Conservation (phyloP, 2,329 filamentous ascomycete genomes). For the Aspergillus fumigatiaffinis region DNA sequence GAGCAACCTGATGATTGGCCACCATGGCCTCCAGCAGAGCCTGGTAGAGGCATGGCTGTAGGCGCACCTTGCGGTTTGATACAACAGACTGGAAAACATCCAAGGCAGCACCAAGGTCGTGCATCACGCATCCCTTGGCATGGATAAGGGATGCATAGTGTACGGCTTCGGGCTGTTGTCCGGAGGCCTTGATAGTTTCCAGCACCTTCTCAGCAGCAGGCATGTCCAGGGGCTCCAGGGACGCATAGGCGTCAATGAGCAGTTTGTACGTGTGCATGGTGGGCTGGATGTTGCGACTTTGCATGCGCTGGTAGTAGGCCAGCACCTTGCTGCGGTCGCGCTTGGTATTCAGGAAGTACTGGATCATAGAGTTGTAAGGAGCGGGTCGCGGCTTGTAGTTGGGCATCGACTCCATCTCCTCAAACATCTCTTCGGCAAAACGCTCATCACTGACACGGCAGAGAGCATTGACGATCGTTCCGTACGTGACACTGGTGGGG, state of each 20-base stretch:
- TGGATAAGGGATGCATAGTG: constrained; percentile 96
- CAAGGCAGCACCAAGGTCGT: constrained; percentile 81
- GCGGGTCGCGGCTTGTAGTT: constrained; percentile 98
- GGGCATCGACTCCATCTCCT: constrained; percentile 98
- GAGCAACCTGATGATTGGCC: constrained; percentile 79
- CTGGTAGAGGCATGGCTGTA: constrained; percentile 87
- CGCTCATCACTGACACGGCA: constrained; percentile 97
- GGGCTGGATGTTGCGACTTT: constrained; percentile 76
- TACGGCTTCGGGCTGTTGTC: constrained; percentile 78
- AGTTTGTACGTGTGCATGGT: constrained; percentile 98
- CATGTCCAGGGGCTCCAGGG: constrained; percentile 89
- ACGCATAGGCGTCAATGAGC: constrained; percentile 90
- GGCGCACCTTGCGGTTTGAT: constrained; percentile 60
- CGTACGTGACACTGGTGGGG: constrained; percentile 95
- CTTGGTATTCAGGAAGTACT: constrained; percentile 98
- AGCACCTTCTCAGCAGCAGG: constrained; percentile 79
- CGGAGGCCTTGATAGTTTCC: constrained; percentile 68
- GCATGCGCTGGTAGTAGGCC: constrained; percentile 93
- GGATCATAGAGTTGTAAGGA: constrained; percentile 99
- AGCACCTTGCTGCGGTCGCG: constrained; percentile 92
- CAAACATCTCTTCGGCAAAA: constrained; percentile 95
- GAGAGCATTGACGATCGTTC: constrained; percentile 94
- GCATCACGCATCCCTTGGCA: constrained; percentile 87
- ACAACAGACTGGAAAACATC: constrained; percentile 79
- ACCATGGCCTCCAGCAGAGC: constrained; percentile 97